Base-by-base conservation (phyloP, 768 basidiomycete genomes). In the Termitomyces sp. region DNA sequence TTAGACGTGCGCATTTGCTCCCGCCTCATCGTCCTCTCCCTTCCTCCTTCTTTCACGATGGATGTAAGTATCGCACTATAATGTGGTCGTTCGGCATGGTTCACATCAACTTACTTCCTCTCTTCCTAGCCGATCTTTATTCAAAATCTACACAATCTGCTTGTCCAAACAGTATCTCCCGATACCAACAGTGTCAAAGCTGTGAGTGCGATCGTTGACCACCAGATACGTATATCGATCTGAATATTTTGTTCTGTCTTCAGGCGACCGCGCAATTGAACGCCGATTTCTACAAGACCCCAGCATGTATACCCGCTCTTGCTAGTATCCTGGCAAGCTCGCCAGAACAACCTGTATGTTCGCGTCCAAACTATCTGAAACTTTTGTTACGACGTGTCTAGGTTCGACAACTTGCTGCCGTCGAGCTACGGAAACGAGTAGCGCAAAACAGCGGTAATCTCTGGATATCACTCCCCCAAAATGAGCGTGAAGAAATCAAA, bases 331-430 rank as follows among this genome's bases (percentile, higher is more conserved):
- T 94, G 54, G 89, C 91, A 40, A 90, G 83, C 72, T 90, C 91
- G 40, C 90, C 90, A n/a, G 90, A 96, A 69, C 78, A 84, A 67
- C 78, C 89, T 57, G 96, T 97, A 69, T 74, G 94, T 82, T 49
- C 63, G 36, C 58, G 18, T 52, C 28, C 60, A 53, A 53, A 46
- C 45, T 57, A n/a, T 59, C 24, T 36, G 22, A 52, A 52, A 32
- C 52, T 53, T 44, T 57, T 44, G 16, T 62, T 59, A 54, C 9
- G 48, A 52, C 36, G 40, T 35, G 48, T 51, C 55, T 70, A 99
- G 96, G 88, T 98, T 64, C 92, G 95, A 63, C 97, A 99, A 86
- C 84, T 99, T 22, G 93, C 96, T 52, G 95, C 96, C 8, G 95
- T 98, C 58, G 97, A 99, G 77, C 82, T 98, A 72, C 85, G 96